phyloP scores from a whole-genome alignment of 2,329 filamentous ascomycete species.

The Verticillium albo-atrum region DNA sequence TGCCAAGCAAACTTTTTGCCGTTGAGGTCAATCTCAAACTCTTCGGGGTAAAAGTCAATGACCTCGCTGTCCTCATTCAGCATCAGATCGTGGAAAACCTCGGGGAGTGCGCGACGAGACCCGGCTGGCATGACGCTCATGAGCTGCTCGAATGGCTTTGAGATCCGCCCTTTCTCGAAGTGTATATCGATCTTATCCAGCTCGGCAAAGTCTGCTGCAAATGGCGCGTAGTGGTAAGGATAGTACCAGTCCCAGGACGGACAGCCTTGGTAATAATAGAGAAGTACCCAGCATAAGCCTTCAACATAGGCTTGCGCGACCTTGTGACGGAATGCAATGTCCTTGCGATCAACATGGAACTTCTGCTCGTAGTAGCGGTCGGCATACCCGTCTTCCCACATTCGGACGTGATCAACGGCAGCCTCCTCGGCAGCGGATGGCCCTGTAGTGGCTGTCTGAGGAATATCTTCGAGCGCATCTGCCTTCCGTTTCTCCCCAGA shows the following conservation, averaged over 20 bases:
- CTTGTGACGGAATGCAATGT: constrained; percentile 81
- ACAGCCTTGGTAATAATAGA: constrained; percentile 98
- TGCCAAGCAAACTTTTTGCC: constrained; percentile 99
- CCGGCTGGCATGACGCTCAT: constrained; percentile 97
- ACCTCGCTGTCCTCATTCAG: constrained; percentile 82
- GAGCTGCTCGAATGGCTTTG: constrained; percentile 90
- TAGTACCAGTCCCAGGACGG: constrained; percentile 99
- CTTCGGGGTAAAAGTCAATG: constrained; percentile 94
- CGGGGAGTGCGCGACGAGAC: constrained; percentile 85
- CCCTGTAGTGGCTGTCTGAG: constrained; percentile 15
- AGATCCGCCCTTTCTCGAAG: constrained; percentile 81
- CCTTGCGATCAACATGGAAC: constrained; percentile 76
- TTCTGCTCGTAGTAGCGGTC: constrained; percentile 98
- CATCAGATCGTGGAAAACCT: constrained; percentile 89
- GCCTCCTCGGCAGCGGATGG: constrained; percentile 53
- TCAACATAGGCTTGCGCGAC: constrained; percentile 92
- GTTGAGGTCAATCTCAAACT: constrained; percentile 90
- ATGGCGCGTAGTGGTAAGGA: constrained; percentile 96
- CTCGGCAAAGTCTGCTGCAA: constrained; percentile 89
- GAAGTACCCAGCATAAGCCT: constrained; percentile 88
- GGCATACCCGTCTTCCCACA: constrained; percentile 95
- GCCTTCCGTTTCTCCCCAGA: constrained; percentile 74
- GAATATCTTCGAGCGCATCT: constrained; percentile 55
- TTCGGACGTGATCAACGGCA: constrained; percentile 73
- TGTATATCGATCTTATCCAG: constrained; percentile 72